These are phyloP conservation scores for Serendipita indica DNA, from an alignment of 768 basidiomycete species.

Conservation along the genomic window DNA sequence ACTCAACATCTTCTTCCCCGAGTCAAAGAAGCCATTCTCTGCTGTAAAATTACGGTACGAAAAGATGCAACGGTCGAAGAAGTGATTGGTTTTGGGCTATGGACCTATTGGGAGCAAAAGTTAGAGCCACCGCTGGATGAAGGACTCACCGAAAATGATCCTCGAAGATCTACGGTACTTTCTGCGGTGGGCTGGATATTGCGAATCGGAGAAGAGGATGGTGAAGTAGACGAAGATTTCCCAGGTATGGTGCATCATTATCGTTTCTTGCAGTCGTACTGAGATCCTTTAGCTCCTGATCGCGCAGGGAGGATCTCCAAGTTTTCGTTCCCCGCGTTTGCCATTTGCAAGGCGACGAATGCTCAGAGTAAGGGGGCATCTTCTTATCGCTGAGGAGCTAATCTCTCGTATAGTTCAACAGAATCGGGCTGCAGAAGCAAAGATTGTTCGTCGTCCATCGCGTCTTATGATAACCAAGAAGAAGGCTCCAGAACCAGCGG, in stretches of 20 bases:
- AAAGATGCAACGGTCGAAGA: slow-evolving; percentile 89
- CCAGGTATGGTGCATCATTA: slow-evolving; percentile 53
- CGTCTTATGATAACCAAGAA: slow-evolving; percentile 47
- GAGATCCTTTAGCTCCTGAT: slow-evolving; percentile 60
- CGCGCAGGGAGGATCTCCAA: slow-evolving; percentile 70
- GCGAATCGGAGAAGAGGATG: slow-evolving; percentile 89
- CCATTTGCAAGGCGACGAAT: slow-evolving; percentile 60
- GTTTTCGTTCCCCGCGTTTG: slow-evolving; percentile 83
- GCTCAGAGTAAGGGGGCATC: slow-evolving; percentile 19
- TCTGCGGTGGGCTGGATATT: slow-evolving; percentile 84
- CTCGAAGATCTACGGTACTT: slow-evolving; percentile 40
- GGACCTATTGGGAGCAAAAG: slow-evolving; percentile 84
- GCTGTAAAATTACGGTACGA: slow-evolving; percentile 61
- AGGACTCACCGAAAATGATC: slow-evolving; percentile 44
- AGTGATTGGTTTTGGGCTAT: slow-evolving; percentile 84
- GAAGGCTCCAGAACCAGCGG: slow-evolving; percentile 36
- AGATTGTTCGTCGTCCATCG: slow-evolving; percentile 73
- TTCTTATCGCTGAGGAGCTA: neutral
- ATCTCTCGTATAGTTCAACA: slow-evolving; percentile 38
- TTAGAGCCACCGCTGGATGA: slow-evolving; percentile 67
- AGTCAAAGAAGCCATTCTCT: slow-evolving; percentile 48
- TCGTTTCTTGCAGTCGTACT: neutral
- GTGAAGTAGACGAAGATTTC: slow-evolving; percentile 97
- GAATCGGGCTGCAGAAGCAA: slow-evolving; percentile 62
- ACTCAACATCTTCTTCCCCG: slow-evolving; percentile 76